Base-by-base conservation (phyloP, 2,329 filamentous ascomycete species). In the Simplicillium sp. region DNA sequence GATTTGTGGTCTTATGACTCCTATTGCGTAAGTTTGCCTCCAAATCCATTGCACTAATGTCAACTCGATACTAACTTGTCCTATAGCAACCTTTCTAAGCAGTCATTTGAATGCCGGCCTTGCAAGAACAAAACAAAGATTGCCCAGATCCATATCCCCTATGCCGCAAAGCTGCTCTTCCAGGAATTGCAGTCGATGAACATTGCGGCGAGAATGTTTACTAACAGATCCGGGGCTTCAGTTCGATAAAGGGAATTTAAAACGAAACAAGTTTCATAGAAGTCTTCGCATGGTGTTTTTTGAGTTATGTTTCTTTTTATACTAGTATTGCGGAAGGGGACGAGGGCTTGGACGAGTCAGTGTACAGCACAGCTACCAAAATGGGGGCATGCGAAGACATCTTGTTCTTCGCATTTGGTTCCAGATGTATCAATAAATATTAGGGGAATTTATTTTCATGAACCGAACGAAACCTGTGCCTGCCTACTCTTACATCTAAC, bases 71-170 rank as follows among this genome's bases (percentile, higher is more conserved):
- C 62, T 70, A 55, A 71, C 59, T 47, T 44, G 28, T 29, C 11
- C 29, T 37, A 44, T 50, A 94, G 87, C 36, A 92, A 94, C 70
- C 76, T 98, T 45, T 90, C 89, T 55, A 95, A 94, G 65, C 87
- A 92, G 57, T 87, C 87, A 20, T 97, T 97, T 59, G 90, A 97
- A 64, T 98, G 92, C 65, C 80, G 92, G 42, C 87, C 92, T 29
- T 98, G 92, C 77, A 92, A 94, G 71, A 98, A 98, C 74, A 97
- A 97, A 77, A 96, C 90, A 48, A 88, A 87, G 69, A 97, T 98
- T 61, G 92, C 90, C 5, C 92, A 98, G 64, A 84, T 98, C 42
- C 87, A 97, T 61, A 94, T 98, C 49, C 92, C 92, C 0, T 98
- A 98, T 59, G 92, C 92, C 3, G 92, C 92, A 46, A 98, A 98